These are phyloP conservation scores for Argentina anserina DNA, from an alignment of 306 rosid genomes.

Conservation along the genomic window DNA sequence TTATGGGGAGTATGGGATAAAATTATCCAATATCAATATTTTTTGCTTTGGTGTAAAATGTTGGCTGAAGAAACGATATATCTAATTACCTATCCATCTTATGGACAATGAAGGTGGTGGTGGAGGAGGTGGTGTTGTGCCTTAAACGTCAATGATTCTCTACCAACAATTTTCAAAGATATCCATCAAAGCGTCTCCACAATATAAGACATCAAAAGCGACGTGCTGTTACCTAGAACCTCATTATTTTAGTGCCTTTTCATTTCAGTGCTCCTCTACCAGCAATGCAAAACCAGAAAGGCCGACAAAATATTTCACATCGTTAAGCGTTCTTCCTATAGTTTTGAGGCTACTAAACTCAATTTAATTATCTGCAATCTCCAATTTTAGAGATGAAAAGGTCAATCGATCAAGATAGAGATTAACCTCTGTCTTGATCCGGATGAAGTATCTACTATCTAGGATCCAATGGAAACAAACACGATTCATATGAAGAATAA, in stretches of 20 bases:
- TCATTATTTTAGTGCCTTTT: constrained; percentile 7
- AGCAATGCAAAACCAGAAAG: constrained; percentile 9
- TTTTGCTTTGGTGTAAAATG: neutral
- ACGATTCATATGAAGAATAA: neutral
- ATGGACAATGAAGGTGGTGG: constrained; percentile 19
- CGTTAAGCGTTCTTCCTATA: neutral
- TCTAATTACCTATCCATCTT: neutral
- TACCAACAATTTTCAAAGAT: constrained; percentile 27
- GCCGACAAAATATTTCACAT: constrained; percentile 7
- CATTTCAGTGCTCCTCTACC: constrained; percentile 14
- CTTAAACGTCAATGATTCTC: constrained; percentile 37
- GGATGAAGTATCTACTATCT: neutral
- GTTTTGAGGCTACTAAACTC: neutral
- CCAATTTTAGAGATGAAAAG: neutral
- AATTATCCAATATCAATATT: neutral
- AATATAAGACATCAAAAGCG: constrained; percentile 31
- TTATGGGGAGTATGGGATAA: neutral
- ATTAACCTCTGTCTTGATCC: neutral
- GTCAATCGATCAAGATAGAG: neutral
- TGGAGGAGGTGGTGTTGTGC: constrained; percentile 28
- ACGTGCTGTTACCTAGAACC: constrained; percentile 28
- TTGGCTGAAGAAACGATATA: neutral
- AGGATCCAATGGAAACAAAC: neutral
- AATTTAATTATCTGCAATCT: too few relatives aligned
- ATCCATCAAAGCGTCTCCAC: constrained; percentile 35